phyloP scores from a whole-genome alignment of 1,139 yeast species.

The Chernovozyma sophiae-reginae region DNA sequence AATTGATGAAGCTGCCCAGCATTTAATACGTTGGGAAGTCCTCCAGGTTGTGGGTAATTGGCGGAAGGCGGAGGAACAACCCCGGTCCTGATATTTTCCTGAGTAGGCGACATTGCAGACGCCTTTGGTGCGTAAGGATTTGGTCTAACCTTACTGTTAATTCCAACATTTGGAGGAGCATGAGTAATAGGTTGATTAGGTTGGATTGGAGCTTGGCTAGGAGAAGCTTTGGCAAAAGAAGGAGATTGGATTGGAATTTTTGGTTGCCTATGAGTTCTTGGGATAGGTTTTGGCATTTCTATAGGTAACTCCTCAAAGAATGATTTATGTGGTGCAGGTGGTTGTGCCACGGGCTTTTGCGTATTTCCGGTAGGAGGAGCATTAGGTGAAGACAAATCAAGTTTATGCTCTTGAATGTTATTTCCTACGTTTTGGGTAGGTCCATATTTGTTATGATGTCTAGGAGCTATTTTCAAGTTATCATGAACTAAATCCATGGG shows the following conservation, averaged over 20 bases:
- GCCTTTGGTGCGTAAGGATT: conserved; percentile 11
- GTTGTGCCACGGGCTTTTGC: conserved; percentile 3
- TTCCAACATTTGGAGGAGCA: conserved; percentile 7
- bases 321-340: conserved; percentile 8
- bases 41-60: conserved; percentile 8
- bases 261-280: conserved; percentile 28
- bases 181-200: conserved; percentile 7
- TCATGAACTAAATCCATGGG: conserved; percentile 58
- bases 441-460: conserved; percentile 23
- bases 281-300: conserved; percentile 20
- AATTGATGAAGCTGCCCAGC: conserved; percentile 5
- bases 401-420: not conserved
- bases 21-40: conserved; percentile 1
- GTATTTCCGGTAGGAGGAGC: not conserved
- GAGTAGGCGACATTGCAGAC: not conserved
- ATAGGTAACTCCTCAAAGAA: conserved; percentile 57
- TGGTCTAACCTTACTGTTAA: conserved; percentile 7
- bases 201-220: not conserved
- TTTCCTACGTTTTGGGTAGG: too few relatives aligned
- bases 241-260: not conserved
- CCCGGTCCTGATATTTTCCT: conserved; percentile 2
- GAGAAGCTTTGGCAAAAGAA: not conserved
- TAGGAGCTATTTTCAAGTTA: conserved; percentile 31
- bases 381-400: conserved; percentile 1
- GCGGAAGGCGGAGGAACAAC: conserved; percentile 8